These are phyloP conservation scores for Senna siamea DNA, from an alignment of 306 rosid genomes.

Conservation along the genomic window DNA sequence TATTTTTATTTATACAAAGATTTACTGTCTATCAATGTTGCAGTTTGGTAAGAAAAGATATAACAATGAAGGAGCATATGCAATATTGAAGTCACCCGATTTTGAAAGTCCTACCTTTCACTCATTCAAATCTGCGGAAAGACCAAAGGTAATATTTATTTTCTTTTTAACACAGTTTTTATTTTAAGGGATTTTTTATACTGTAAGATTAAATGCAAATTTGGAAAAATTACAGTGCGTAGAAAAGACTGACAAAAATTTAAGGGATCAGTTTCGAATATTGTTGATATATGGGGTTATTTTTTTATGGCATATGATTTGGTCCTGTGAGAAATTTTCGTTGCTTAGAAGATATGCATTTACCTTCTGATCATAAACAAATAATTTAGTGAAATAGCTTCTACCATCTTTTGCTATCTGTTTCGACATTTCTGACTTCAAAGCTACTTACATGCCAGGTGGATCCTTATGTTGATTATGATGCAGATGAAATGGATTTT, in stretches of 20 bases:
- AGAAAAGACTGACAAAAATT: slow-evolving; percentile 1
- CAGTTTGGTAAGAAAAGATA: slow-evolving; percentile 72
- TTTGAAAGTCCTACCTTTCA: slow-evolving; percentile 76
- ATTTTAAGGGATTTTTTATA: slow-evolving; percentile 19
- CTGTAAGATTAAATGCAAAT: slow-evolving; percentile 14
- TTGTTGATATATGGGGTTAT: slow-evolving; percentile 8
- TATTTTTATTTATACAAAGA: slow-evolving; percentile 36
- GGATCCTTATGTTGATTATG: slow-evolving; percentile 55
- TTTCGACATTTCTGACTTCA: slow-evolving; percentile 29
- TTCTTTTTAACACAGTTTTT: slow-evolving; percentile 11
- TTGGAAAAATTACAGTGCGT: slow-evolving; percentile 1
- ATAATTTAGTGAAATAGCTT: slow-evolving; percentile 6
- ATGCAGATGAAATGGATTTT: slow-evolving; percentile 48
- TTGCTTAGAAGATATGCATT: slow-evolving; percentile 36
- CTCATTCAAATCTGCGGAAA: slow-evolving; percentile 69
- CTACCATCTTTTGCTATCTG: slow-evolving; percentile 8
- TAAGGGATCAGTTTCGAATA: background rate
- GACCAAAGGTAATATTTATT: slow-evolving; percentile 61
- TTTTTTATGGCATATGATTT: background rate
- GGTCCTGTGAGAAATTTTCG: slow-evolving; percentile 15
- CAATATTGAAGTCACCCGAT: slow-evolving; percentile 68
- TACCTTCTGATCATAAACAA: slow-evolving; percentile 1
- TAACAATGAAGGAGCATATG: slow-evolving; percentile 83
- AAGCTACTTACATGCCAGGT: slow-evolving; percentile 53
- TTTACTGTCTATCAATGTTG: slow-evolving; percentile 39